phyloP scores from a whole-genome alignment of 495 filamentous ascomycete genomes.

The Neohortaea acidophila region DNA sequence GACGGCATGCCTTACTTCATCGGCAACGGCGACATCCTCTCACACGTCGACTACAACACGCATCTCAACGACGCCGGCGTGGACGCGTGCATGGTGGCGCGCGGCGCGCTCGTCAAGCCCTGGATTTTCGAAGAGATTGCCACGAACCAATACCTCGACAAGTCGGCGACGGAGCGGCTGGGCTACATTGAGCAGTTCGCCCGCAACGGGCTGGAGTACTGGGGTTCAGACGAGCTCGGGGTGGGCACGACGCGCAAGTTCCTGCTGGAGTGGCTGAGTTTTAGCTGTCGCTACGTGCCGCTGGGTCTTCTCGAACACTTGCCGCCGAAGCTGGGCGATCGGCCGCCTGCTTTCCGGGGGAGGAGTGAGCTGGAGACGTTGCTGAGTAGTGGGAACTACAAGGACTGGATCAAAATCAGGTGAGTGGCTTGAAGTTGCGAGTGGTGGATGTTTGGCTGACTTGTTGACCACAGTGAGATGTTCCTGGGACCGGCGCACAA shows the following conservation, averaged over 20 bases:
- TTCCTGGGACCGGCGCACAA: slow-evolving; percentile 83
- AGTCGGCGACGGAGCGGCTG: slow-evolving; percentile 73
- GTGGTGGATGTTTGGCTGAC: neutral
- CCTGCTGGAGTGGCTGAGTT: slow-evolving; percentile 88
- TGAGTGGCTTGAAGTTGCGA: slow-evolving; percentile 32
- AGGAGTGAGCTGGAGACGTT: slow-evolving; percentile 84
- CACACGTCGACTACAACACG: slow-evolving; percentile 70
- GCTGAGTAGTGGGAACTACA: slow-evolving; percentile 73
- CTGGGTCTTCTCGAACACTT: slow-evolving; percentile 75
- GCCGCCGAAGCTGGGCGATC: slow-evolving; percentile 72
- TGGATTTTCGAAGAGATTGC: slow-evolving; percentile 97
- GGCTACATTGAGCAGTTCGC: slow-evolving; percentile 75
- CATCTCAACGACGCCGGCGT: slow-evolving; percentile 64
- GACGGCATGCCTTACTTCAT: slow-evolving; percentile 65
- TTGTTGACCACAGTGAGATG: slow-evolving; percentile 58
- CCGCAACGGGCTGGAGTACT: slow-evolving; percentile 77
- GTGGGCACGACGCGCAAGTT: slow-evolving; percentile 79
- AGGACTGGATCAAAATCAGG: slow-evolving; percentile 98
- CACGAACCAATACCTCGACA: slow-evolving; percentile 83
- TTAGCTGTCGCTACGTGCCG: slow-evolving; percentile 78
- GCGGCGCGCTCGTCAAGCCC: slow-evolving; percentile 86
- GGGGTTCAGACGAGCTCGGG: slow-evolving; percentile 89
- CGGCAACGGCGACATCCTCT: slow-evolving; percentile 93
- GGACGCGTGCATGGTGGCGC: slow-evolving; percentile 79
- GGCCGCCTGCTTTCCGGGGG: slow-evolving; percentile 68